Evolutionary conservation across 176 grass and related monocot species (phyloP).

Genomic region (Triticum urartu): DNA sequence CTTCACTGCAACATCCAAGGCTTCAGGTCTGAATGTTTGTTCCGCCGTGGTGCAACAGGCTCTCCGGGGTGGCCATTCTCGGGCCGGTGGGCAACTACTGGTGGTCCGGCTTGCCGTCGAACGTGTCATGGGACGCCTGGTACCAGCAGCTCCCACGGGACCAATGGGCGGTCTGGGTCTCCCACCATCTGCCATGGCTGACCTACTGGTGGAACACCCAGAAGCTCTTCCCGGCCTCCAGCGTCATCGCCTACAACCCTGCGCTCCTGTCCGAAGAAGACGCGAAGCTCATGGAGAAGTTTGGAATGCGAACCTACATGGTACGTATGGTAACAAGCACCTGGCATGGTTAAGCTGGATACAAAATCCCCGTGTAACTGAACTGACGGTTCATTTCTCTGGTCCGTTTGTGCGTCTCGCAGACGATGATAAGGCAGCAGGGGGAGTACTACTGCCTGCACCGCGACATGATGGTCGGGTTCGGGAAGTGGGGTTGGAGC

Average conservation of each 20-base stretch:
- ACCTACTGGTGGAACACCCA: constrained; percentile 95
- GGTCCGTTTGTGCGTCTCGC: not conserved
- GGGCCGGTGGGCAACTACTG: constrained; percentile 75
- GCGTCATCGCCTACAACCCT: constrained; percentile 47
- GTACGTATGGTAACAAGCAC: constrained; percentile 25
- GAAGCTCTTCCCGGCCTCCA: constrained; percentile 61
- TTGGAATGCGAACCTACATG: constrained; percentile 39
- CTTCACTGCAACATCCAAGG: not conserved
- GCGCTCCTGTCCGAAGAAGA: constrained; percentile 49
- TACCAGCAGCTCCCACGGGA: constrained; percentile 64
- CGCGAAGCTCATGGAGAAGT: constrained; percentile 39
- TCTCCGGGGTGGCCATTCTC: constrained; percentile 56
- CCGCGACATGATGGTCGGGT: constrained; percentile 75
- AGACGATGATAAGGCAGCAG: constrained; percentile 68
- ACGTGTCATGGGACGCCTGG: constrained; percentile 55
- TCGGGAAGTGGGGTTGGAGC: constrained; percentile 70
- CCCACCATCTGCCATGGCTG: constrained; percentile 73
- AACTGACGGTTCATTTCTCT: not conserved
- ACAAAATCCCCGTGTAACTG: not conserved
- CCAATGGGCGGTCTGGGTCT: constrained; percentile 59
- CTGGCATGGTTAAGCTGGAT: not conserved
- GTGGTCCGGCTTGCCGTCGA: constrained; percentile 75
- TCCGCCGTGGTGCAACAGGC: constrained; percentile 33
- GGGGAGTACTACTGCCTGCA: constrained; percentile 58
- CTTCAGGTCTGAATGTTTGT: not conserved